Conservation (phyloP, 352 stramenopile species). For the Globisporangium nunn region DNA sequence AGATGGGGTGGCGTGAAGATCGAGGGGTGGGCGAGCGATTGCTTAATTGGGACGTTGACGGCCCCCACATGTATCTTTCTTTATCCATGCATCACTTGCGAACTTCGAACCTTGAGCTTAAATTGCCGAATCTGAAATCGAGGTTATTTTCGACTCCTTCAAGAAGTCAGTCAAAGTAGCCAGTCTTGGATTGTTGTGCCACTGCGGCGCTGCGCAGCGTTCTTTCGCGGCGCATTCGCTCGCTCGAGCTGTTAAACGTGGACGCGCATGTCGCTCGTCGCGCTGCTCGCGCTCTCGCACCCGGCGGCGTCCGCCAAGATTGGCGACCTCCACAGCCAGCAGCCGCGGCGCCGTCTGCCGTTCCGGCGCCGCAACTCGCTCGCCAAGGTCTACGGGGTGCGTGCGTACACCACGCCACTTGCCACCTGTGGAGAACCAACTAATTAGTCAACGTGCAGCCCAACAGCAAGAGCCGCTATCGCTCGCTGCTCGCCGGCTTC, state of each 20-base stretch:
- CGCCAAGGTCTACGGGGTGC: constrained; percentile 1
- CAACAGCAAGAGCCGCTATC: constrained; percentile 11
- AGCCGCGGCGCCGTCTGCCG: constrained; percentile 1
- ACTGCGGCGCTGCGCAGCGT: not conserved
- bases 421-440: too few relatives aligned
- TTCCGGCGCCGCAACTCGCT: constrained; percentile 9
- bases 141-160: not conserved
- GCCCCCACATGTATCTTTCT: too few relatives aligned
- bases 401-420: not conserved
- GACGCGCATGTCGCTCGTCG: constrained; percentile 1
- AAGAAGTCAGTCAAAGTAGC: too few relatives aligned
- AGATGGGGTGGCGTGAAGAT: too few relatives aligned
- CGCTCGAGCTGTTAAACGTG: not conserved
- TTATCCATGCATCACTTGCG: too few relatives aligned
- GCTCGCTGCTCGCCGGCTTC: constrained; percentile 10
- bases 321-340: constrained; percentile 6
- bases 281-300: not conserved
- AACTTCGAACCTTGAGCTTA: too few relatives aligned
- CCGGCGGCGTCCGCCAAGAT: constrained; percentile 4
- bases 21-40: too few relatives aligned
- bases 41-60: too few relatives aligned
- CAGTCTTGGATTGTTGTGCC: not conserved
- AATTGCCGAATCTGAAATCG: too few relatives aligned
- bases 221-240: not conserved
- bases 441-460: not conserved